These are phyloP conservation scores for Ascochyta viciae-villosae DNA, from an alignment of 2,329 filamentous ascomycete genomes.

Conservation along the genomic window DNA sequence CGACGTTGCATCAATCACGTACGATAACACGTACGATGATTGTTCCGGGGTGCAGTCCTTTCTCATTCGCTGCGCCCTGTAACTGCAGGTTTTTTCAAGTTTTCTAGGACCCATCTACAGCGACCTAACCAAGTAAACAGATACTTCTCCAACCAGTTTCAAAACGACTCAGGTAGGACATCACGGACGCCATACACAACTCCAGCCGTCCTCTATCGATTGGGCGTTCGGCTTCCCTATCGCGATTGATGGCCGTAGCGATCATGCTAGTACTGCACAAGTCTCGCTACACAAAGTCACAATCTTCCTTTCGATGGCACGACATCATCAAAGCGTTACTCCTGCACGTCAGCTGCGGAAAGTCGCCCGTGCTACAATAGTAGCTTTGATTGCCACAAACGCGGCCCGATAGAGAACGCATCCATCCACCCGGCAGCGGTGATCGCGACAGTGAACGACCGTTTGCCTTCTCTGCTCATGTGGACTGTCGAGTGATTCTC, in stretches of 20 bases:
- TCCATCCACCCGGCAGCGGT: background rate
- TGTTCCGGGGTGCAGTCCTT: background rate
- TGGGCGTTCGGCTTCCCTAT: slow-evolving; percentile 3
- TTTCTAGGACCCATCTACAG: background rate
- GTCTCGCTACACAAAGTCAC: background rate
- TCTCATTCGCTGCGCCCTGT: background rate
- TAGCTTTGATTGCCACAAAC: slow-evolving; percentile 2
- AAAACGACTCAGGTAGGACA: background rate
- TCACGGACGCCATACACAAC: background rate
- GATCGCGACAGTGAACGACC: background rate
- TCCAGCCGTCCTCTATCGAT: background rate
- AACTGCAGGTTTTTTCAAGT: background rate
- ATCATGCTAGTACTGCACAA: slow-evolving; percentile 4
- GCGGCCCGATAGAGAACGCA: slow-evolving; percentile 7
- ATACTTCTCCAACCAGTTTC: slow-evolving; percentile 1
- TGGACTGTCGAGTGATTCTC: background rate
- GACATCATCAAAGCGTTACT: slow-evolving; percentile 7
- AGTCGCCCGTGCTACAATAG: slow-evolving; percentile 6
- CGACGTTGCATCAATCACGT: background rate
- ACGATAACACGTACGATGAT: slow-evolving; percentile 8
- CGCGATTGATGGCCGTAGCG: background rate
- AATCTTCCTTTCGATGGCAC: background rate
- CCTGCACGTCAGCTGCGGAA: slow-evolving; percentile 15
- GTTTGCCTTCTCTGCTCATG: background rate
- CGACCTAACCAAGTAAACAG: background rate